Percentiles rank a stretch among this genome's conserved stretches.
Evolutionary conservation across 805 yeast species (phyloP).

Genomic region (Candida tibetensis): DNA sequence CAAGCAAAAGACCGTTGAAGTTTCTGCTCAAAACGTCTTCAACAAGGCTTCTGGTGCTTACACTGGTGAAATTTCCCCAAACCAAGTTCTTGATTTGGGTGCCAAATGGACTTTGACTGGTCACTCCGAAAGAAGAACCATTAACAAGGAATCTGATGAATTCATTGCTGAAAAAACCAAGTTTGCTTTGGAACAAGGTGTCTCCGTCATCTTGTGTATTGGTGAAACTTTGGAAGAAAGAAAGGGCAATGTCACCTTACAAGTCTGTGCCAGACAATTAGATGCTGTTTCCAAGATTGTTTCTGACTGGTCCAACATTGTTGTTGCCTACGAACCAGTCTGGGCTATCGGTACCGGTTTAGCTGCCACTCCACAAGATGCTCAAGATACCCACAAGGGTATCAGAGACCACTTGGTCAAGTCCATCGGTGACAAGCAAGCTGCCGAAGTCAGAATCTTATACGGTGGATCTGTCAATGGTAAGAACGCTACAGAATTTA

Average conservation of each 20-base stretch:
- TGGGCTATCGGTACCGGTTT: slow-evolving; percentile 99
- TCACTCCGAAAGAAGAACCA: slow-evolving; percentile 97
- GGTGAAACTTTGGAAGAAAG: slow-evolving; percentile 98
- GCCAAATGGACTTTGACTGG: slow-evolving; percentile 95
- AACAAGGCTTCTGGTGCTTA: slow-evolving; percentile 89
- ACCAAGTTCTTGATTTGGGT: slow-evolving; percentile 85
- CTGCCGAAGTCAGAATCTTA: slow-evolving; percentile 80
- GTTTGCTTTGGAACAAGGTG: slow-evolving; percentile 86
- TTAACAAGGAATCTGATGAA: slow-evolving; percentile 87
- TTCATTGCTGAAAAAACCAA: slow-evolving; percentile 91
- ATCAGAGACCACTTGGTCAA: slow-evolving; percentile 81
- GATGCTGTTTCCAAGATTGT: slow-evolving; percentile 80
- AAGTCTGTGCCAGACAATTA: slow-evolving; percentile 85
- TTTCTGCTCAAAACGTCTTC: slow-evolving; percentile 91
- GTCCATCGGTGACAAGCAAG: slow-evolving; percentile 75
- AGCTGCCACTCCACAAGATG: slow-evolving; percentile 98
- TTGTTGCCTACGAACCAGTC: slow-evolving; percentile 98
- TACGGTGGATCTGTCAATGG: slow-evolving; percentile 99
- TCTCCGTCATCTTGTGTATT: slow-evolving; percentile 91
- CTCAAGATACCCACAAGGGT: slow-evolving; percentile 88
- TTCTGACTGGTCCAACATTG: slow-evolving; percentile 86
- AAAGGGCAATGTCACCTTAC: slow-evolving; percentile 80
- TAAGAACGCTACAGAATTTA: slow-evolving; percentile 84
- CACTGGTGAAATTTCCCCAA: slow-evolving; percentile 96
- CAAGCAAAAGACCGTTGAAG: slow-evolving; percentile 68